phyloP scores from a whole-genome alignment of 495 filamentous ascomycete genomes.

The Durotheca rogersii region DNA sequence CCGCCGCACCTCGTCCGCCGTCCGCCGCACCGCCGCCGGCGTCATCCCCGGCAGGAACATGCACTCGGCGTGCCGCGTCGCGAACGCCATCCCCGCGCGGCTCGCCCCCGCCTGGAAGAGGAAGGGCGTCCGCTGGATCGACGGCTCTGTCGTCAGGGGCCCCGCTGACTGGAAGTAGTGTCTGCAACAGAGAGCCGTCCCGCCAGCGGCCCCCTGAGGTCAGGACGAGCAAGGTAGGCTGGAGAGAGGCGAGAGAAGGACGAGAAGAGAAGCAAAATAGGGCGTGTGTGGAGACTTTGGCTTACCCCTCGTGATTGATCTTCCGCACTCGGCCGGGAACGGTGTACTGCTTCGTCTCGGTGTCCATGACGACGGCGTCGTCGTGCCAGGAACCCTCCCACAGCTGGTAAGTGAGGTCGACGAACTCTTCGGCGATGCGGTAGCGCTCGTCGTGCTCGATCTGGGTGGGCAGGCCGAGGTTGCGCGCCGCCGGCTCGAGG shows the following conservation, averaged over 20 bases:
- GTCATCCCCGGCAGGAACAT: conserved; percentile 54
- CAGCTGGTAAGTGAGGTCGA: conserved; percentile 59
- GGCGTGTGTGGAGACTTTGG: too few relatives aligned
- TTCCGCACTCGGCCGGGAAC: conserved; percentile 54
- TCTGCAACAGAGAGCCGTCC: too few relatives aligned
- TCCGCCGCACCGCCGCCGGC: conserved; percentile 49
- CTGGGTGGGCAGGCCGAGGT: conserved; percentile 54
- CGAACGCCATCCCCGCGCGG: conserved; percentile 58
- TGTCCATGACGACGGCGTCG: conserved; percentile 56
- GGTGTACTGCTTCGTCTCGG: conserved; percentile 53
- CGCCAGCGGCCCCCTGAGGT: too few relatives aligned
- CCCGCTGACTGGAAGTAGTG: conserved; percentile 63
- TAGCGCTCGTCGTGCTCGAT: conserved; percentile 61
- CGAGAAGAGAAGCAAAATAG: too few relatives aligned
- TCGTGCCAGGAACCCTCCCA: conserved; percentile 62
- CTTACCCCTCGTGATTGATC: conserved; percentile 62
- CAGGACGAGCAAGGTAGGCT: too few relatives aligned
- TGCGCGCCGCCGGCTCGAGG: conserved; percentile 59
- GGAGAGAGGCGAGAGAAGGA: too few relatives aligned
- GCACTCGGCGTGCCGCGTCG: conserved; percentile 56
- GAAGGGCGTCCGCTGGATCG: conserved; percentile 60
- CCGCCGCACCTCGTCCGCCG: conserved; percentile 52
- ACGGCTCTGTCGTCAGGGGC: conserved; percentile 58
- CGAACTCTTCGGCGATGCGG: conserved; percentile 60
- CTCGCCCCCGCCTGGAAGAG: conserved; percentile 60